These are phyloP conservation scores for Desmodesmus armatus DNA, from an alignment of 139 green algal genomes.

Conservation along the genomic window DNA sequence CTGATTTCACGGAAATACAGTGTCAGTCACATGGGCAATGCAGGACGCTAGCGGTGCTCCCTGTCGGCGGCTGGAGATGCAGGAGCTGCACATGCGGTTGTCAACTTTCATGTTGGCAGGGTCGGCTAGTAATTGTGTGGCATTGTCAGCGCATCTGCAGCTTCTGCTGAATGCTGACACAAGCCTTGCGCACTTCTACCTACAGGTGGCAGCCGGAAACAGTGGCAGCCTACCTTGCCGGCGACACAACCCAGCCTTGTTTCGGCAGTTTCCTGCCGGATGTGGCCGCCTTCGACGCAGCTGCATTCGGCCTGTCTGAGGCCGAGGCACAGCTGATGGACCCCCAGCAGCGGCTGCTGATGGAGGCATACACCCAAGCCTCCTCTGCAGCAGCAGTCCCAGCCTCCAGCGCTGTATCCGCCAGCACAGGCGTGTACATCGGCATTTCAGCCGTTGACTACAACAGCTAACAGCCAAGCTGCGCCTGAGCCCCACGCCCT, in stretches of 20 bases:
- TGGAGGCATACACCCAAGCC: conserved; percentile 63
- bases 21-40: too few species aligned
- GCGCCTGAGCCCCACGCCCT: conserved; percentile 45
- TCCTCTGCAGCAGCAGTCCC: conserved; percentile 54
- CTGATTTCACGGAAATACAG: too few species aligned
- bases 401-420: background rate
- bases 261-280: conserved; percentile 62
- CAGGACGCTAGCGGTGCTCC: too few species aligned
- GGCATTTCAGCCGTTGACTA: conserved; percentile 83
- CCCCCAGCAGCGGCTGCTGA: conserved; percentile 88
- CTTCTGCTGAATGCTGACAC: conserved; percentile 66
- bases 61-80: too few species aligned
- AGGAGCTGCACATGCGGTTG: too few species aligned
- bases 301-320: conserved; percentile 67
- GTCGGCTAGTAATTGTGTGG: conserved; percentile 64
- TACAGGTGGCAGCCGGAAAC: conserved; percentile 40
- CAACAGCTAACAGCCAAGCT: conserved; percentile 52
- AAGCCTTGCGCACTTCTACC: too few species aligned
- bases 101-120: too few species aligned
- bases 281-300: conserved; percentile 77
- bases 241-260: background rate
- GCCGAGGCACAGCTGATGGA: conserved; percentile 81
- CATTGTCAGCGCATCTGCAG: conserved; percentile 50
- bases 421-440: conserved; percentile 59
- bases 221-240: background rate